phyloP scores from a whole-genome alignment of 495 filamentous ascomycete species.

The Thozetella sp. region DNA sequence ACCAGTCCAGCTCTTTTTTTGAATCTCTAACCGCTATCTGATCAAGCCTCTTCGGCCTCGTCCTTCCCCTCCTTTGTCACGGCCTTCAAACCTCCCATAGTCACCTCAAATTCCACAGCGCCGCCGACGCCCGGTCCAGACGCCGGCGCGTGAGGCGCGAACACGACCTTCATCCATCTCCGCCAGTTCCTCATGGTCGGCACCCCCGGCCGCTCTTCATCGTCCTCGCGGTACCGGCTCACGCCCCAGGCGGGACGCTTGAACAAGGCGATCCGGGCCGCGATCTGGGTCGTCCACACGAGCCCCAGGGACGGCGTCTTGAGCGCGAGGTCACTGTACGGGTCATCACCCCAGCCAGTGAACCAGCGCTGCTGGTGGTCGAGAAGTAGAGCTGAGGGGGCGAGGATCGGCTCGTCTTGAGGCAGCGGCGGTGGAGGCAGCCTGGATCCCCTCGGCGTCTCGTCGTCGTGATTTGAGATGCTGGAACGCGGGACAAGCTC shows the following conservation, averaged over 20 bases:
- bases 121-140: constrained; percentile 38
- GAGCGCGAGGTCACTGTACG: constrained; percentile 32
- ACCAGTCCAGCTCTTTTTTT: background rate
- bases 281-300: constrained; percentile 88
- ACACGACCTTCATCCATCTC: constrained; percentile 79
- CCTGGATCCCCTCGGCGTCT: constrained; percentile 17
- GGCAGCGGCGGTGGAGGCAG: constrained; percentile 17
- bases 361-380: constrained; percentile 93
- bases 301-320: constrained; percentile 89
- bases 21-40: constrained; percentile 3
- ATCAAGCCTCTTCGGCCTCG: constrained; percentile 10
- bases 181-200: constrained; percentile 44
- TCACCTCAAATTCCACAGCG: constrained; percentile 59
- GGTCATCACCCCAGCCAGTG: constrained; percentile 85
- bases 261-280: constrained; percentile 77
- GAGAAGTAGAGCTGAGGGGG: constrained; percentile 62
- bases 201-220: constrained; percentile 25
- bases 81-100: constrained; percentile 51
- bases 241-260: constrained; percentile 54
- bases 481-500: constrained; percentile 21
- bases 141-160: constrained; percentile 66
- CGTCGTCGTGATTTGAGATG: constrained; percentile 17
- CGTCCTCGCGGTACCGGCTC: constrained; percentile 18
- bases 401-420: constrained; percentile 7
- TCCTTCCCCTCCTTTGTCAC: constrained; percentile 24